Evolutionary conservation across 1,139 yeast genomes (phyloP).

Genomic region (Candida sp.): DNA sequence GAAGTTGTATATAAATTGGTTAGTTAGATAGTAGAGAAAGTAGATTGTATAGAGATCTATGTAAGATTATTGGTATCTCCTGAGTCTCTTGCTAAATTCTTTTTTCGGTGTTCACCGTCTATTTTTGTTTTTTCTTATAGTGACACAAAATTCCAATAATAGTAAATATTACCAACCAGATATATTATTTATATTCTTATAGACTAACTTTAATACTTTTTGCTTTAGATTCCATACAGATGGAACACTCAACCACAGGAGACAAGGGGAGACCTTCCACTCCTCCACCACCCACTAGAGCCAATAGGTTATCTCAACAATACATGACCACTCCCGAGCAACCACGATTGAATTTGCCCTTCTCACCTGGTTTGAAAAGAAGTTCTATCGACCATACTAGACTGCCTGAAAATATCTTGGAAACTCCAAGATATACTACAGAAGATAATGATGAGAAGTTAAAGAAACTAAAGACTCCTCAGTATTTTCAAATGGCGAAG

Average conservation of each 20-base stretch:
- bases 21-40: too few relatives aligned
- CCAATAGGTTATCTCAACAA: conserved; percentile 18
- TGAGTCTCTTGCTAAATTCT: not conserved
- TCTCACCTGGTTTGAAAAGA: conserved; percentile 40
- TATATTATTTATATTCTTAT: too few relatives aligned
- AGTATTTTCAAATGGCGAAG: conserved; percentile 40
- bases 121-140: too few relatives aligned
- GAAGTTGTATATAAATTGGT: too few relatives aligned
- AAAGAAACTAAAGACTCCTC: conserved; percentile 39
- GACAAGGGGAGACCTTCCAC: conserved; percentile 19
- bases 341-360: conserved; percentile 21
- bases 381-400: conserved; percentile 31
- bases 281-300: conserved; percentile 21
- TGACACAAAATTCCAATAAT: not conserved
- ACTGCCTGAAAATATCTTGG: conserved; percentile 27
- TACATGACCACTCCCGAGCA: conserved; percentile 33
- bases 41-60: too few relatives aligned
- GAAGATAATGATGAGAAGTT: conserved; percentile 13
- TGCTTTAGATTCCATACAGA: too few relatives aligned
- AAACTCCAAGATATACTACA: conserved; percentile 37
- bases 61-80: too few relatives aligned
- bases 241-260: too few relatives aligned
- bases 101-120: not conserved
- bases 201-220: too few relatives aligned
- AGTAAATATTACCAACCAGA: not conserved